These are phyloP conservation scores for Physcomitrium patens DNA, from an alignment of 225 moss, liverwort and hornwort species.

Conservation along the genomic window DNA sequence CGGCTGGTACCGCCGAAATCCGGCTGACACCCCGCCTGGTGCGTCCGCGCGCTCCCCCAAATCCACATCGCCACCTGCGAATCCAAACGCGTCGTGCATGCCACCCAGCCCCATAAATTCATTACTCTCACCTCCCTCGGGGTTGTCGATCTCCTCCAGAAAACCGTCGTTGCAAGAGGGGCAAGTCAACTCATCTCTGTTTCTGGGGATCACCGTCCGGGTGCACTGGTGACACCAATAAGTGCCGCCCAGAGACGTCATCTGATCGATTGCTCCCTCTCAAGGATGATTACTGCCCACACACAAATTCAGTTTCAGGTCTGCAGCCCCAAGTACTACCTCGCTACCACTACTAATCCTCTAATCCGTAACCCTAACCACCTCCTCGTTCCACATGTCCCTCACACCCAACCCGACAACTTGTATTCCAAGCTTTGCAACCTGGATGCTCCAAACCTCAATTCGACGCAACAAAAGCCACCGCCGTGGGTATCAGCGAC, in stretches of 20 bases:
- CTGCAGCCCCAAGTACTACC: neutral
- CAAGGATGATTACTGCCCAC: neutral
- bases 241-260: constrained; percentile 85
- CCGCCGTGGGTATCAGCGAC: too few species aligned
- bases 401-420: too few species aligned
- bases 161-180: constrained; percentile 71
- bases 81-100: constrained; percentile 51
- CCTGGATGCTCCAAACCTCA: neutral
- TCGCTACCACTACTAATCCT: neutral
- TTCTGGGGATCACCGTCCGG: constrained; percentile 60
- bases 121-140: constrained; percentile 49
- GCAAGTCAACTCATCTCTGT: constrained; percentile 77
- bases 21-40: constrained; percentile 63
- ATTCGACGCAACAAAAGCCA: too few species aligned
- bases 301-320: neutral
- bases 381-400: neutral
- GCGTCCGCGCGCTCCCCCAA: constrained; percentile 44
- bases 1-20: constrained; percentile 65
- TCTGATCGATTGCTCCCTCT: constrained; percentile 43
- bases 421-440: constrained; percentile 3
- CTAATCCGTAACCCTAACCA: constrained; percentile 32
- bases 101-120: constrained; percentile 41
- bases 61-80: constrained; percentile 56
- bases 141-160: constrained; percentile 66
- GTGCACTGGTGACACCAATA: constrained; percentile 94